A percentile compares a stretch with the other conserved stretches of the same genome.
phyloP scores from a whole-genome alignment of 176 grass and related monocot genomes.

The Typha latifolia region DNA sequence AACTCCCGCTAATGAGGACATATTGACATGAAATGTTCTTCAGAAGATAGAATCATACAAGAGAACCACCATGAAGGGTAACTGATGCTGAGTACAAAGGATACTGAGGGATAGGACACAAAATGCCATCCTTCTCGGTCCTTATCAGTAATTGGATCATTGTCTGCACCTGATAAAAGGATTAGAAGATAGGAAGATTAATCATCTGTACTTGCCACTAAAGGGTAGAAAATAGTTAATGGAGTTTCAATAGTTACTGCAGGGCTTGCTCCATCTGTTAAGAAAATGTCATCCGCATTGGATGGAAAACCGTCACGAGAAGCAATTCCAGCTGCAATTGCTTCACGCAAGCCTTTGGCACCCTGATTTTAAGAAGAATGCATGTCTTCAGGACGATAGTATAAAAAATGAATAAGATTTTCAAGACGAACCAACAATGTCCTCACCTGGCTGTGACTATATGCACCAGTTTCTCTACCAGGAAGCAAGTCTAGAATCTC shows the following conservation, averaged over 20 bases:
- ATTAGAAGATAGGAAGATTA: neutral
- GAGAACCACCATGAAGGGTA: constrained; percentile 87
- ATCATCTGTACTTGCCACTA: too few species aligned
- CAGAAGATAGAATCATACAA: constrained; percentile 54
- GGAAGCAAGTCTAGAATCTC: constrained; percentile 38
- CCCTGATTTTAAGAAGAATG: constrained; percentile 29
- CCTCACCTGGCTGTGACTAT: constrained; percentile 47
- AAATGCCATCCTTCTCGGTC: constrained; percentile 91
- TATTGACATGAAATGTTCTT: neutral
- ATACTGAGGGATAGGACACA: constrained; percentile 92
- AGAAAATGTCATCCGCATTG: constrained; percentile 45
- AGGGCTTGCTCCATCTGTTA: constrained; percentile 59
- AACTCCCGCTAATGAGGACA: too few species aligned
- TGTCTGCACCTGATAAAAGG: constrained; percentile 74
- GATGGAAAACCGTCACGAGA: constrained; percentile 58
- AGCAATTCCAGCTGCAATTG: constrained; percentile 48
- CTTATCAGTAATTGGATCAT: constrained; percentile 95
- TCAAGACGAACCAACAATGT: too few species aligned
- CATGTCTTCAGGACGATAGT: neutral
- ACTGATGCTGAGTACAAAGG: constrained; percentile 89
- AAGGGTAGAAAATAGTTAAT: neutral
- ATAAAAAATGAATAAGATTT: too few species aligned
- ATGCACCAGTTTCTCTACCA: constrained; percentile 35
- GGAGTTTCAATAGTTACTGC: constrained; percentile 33
- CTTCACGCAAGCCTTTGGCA: constrained; percentile 38